Base-by-base conservation (phyloP, 306 rosid species). In the Ormosia semicastrata region DNA sequence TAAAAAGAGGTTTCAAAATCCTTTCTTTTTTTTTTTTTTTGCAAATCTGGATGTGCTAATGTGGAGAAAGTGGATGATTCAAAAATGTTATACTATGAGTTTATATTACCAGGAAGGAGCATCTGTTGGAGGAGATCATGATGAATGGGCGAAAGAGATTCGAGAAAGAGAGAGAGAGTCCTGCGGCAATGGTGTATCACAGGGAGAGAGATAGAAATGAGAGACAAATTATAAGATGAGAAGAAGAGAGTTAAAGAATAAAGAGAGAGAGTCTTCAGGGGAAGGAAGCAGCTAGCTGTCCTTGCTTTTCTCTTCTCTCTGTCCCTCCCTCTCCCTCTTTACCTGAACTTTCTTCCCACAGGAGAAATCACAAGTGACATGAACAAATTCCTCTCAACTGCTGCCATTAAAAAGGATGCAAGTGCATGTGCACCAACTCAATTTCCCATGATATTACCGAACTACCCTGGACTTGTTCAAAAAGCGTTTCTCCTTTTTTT, bases 21-120 rank as follows among this genome's bases (percentile, higher is more conserved):
- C 1, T 24, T 24, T 24, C 24, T 24, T 24, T 24, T 24, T 24
- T 24, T 17, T 2, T 2, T 4, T 59, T 75, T 60, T 4, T 43
- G 30, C 29, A 56, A 79, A 75, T 81, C 66, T 72, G 79, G 52
- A 71, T 37, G 79, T 4, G 68, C 11, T 17, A 34, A 18, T 1
- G 70, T 37, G 13, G 47, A 49, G 52, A 9, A 2, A 17, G 4
- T 53, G 57, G 24, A 30, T 11, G 24, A 24, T 24, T 24, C 12
- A 2, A 34, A 32, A 79, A 84, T 60, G 59, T 65, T 56, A 24
- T 3, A 2, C 0, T n/a, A 30, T 7, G 52, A 62, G 39, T 57
- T 58, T 30, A 67, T 29, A 14, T 86, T 88, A 93, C 96, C 97
- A 86, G 85, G 69, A 81, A 81, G 47, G 76, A 8, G 85, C 73